Conservation (phyloP, 768 basidiomycete genomes). For the Suillus americanus region DNA sequence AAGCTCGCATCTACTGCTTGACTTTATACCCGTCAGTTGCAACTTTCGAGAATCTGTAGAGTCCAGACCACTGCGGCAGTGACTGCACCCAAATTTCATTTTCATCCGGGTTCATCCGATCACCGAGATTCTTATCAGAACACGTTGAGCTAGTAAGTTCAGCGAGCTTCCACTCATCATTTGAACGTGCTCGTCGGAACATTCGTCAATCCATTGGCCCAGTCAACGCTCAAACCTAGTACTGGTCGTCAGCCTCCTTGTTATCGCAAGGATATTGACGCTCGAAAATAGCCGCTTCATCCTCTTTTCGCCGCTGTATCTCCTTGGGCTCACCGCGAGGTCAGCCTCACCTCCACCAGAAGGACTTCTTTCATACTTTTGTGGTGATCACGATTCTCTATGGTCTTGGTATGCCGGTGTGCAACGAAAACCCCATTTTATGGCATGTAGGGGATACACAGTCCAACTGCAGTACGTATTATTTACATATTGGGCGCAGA, state of each 20-base stretch:
- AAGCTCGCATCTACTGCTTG: not conserved
- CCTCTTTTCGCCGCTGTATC: not conserved
- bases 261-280: not conserved
- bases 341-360: not conserved
- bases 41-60: not conserved
- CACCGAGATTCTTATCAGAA: not conserved
- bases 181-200: not conserved
- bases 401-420: not conserved
- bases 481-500: not conserved
- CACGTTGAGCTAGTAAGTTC: not conserved
- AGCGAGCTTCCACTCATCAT: not conserved
- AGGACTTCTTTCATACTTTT: not conserved
- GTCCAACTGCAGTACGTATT: not conserved
- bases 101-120: not conserved
- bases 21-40: not conserved
- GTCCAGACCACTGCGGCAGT: not conserved
- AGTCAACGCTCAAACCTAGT: not conserved
- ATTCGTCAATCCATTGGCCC: not conserved
- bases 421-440: not conserved
- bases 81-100: not conserved
- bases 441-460: not conserved
- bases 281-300: not conserved
- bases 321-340: not conserved
- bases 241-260: not conserved
- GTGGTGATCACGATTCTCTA: not conserved